Percentiles rank a stretch among this genome's conserved stretches.
phyloP scores from a whole-genome alignment of 2,329 filamentous ascomycete genomes.

The Ampelomyces quisqualis region DNA sequence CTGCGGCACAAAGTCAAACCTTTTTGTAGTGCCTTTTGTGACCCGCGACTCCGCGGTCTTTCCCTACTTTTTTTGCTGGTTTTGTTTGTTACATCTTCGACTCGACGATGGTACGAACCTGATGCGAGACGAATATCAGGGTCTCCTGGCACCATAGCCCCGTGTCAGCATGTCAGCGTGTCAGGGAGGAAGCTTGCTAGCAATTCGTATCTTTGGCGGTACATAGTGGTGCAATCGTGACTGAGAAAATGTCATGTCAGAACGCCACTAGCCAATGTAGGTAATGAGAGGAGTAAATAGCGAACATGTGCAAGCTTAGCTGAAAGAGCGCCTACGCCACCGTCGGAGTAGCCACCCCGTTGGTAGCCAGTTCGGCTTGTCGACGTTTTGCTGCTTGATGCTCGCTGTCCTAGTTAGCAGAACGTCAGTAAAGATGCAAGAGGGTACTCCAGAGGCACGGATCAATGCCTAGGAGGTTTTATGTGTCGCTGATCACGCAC shows the following conservation, averaged over 20 bases:
- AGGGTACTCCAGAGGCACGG: conserved; percentile 19
- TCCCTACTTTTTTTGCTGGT: conserved; percentile 33
- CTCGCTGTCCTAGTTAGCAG: conserved; percentile 43
- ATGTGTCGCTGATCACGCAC: conserved; percentile 42
- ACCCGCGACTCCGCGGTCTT: conserved; percentile 11
- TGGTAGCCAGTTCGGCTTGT: conserved; percentile 31
- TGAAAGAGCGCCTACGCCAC: conserved; percentile 32
- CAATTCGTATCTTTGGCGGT: conserved; percentile 12
- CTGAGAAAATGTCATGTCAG: conserved; percentile 31
- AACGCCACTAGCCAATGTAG: conserved; percentile 17
- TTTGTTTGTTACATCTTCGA: conserved; percentile 23
- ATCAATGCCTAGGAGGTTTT: conserved; percentile 20
- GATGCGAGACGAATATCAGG: conserved; percentile 9
- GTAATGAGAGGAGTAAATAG: conserved; percentile 16
- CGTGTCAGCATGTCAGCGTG: neutral
- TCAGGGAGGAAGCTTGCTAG: conserved; percentile 14
- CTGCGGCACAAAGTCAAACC: conserved; percentile 5
- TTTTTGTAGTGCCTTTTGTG: conserved; percentile 13
- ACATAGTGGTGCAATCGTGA: conserved; percentile 21
- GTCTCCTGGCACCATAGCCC: neutral
- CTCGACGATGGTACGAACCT: conserved; percentile 19
- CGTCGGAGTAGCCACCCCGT: conserved; percentile 32
- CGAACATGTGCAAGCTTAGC: conserved; percentile 37
- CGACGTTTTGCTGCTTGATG: conserved; percentile 36
- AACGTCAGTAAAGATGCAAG: conserved; percentile 35